Base-by-base conservation (phyloP, 306 rosid species). In the Mucuna pruriens region DNA sequence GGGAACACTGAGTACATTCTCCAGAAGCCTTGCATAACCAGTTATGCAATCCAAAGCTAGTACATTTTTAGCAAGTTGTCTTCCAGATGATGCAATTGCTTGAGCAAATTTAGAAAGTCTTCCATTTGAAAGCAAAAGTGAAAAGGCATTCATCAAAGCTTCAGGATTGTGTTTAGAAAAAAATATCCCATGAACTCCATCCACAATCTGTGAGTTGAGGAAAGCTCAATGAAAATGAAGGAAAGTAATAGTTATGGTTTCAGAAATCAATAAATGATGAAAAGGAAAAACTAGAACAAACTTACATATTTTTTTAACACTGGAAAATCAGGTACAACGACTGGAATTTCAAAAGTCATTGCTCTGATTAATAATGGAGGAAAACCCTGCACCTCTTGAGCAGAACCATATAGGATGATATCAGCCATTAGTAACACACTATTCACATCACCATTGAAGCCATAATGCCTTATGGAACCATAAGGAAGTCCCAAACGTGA, bases 351-450 rank as follows among this genome's bases (percentile, higher is more conserved):
- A 85, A 91, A 93, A 67, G 98, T 79, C 98, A 95, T 93, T 77
- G 99, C 93, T 75, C 94, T 93, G 46, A 89, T 83, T 54, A 93
- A 91, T 78, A 95, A 88, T 75, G 97, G 92, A 62, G 99, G 98
- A 90, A 95, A 93, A 70, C 93, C 95, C 85, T 95, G 99, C 54
- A 85, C 85, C 78, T 91, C 94, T 93, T 95, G 99, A 61, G 92
- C 85, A 83, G 98, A 90, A 86, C 95, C 99, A 64, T 95, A 95
- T 54, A 95, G 85, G 80, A 93, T 80, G 80, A 95, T 89, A 89
- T 95, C 99, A 84, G 99, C 97, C 94, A 93, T 93, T 71, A 88
- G 86, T 78, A 95, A 76, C 79, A 89, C 89, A 74, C 89, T 70
- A 82, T 87, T 84, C 83, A 88, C 92, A n/a, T 93, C 99, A 85